Evolutionary conservation across 1,284 basidiomycete species (phyloP).

Genomic region (Tetrapyrgos nigripes): DNA sequence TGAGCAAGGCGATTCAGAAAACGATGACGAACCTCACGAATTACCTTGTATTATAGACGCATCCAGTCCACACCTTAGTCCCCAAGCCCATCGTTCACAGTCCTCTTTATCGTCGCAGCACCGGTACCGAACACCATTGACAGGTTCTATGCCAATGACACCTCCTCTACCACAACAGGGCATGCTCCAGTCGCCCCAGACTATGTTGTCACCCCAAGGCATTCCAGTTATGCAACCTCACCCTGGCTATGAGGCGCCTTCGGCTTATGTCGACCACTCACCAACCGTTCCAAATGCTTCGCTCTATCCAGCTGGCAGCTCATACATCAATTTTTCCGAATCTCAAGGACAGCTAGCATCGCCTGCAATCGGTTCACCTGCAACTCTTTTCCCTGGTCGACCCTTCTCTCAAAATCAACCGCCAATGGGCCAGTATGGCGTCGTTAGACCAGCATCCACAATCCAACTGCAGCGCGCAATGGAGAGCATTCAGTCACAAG

Average conservation of each 20-base stretch:
- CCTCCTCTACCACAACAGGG: constrained; percentile 53
- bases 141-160: constrained; percentile 62
- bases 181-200: no score
- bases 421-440: constrained; percentile 35
- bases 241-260: constrained; percentile 72
- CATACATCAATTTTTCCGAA: constrained; percentile 43
- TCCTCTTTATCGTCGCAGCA: constrained; percentile 73
- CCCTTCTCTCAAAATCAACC: constrained; percentile 41
- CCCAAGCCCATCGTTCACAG: constrained; percentile 61
- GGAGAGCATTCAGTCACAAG: constrained; percentile 86
- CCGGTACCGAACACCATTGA: constrained; percentile 78
- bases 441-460: constrained; percentile 48
- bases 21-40: constrained; percentile 55
- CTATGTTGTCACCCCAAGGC: constrained; percentile 21
- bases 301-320: constrained; percentile 41
- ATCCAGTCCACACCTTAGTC: constrained; percentile 37
- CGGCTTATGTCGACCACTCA: constrained; percentile 66
- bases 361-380: constrained; percentile 25
- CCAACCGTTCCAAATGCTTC: constrained; percentile 47
- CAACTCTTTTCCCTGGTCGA: constrained; percentile 44
- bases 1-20: constrained; percentile 50
- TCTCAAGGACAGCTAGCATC: constrained; percentile 43
- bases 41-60: constrained; percentile 44
- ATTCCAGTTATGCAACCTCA: constrained; percentile 67
- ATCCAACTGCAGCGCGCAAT: constrained; percentile 72